phyloP scores from a whole-genome alignment of 2,329 filamentous ascomycete genomes.

The Aspergillus pseudoglaucus region DNA sequence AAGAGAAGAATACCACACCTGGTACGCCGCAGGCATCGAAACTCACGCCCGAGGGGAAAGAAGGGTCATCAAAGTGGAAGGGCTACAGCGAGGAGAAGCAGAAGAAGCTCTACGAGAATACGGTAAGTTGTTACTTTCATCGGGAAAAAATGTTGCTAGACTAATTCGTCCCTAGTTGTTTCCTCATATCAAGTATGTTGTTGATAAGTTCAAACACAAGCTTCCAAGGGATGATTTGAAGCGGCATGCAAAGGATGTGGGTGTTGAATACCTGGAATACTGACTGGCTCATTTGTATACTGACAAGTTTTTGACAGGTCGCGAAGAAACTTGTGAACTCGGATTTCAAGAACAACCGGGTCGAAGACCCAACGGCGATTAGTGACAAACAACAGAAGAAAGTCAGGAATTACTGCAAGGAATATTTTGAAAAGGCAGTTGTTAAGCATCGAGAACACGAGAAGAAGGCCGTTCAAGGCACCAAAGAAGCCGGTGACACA shows the following conservation, averaged over 20 bases:
- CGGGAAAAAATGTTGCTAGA: neutral
- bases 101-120: conserved; percentile 92
- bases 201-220: conserved; percentile 80
- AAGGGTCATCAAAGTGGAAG: conserved; percentile 44
- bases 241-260: conserved; percentile 57
- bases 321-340: conserved; percentile 85
- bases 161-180: conserved; percentile 54
- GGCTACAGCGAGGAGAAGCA: conserved; percentile 66
- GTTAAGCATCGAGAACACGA: conserved; percentile 66
- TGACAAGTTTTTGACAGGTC: conserved; percentile 47
- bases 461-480: conserved; percentile 49
- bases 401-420: conserved; percentile 74
- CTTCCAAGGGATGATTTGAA: conserved; percentile 73
- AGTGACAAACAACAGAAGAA: conserved; percentile 72
- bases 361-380: conserved; percentile 72
- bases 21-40: conserved; percentile 60
- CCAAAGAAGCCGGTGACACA: conserved; percentile 17
- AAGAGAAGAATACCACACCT: conserved; percentile 49
- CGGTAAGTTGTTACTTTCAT: conserved; percentile 51
- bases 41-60: conserved; percentile 45
- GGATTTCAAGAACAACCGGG: conserved; percentile 85
- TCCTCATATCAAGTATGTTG: conserved; percentile 75
- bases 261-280: conserved; percentile 6
- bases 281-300: conserved; percentile 20
- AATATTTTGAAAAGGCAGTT: conserved; percentile 81